phyloP scores from a whole-genome alignment of 2,329 filamentous ascomycete species.

The Tolypocladium album region DNA sequence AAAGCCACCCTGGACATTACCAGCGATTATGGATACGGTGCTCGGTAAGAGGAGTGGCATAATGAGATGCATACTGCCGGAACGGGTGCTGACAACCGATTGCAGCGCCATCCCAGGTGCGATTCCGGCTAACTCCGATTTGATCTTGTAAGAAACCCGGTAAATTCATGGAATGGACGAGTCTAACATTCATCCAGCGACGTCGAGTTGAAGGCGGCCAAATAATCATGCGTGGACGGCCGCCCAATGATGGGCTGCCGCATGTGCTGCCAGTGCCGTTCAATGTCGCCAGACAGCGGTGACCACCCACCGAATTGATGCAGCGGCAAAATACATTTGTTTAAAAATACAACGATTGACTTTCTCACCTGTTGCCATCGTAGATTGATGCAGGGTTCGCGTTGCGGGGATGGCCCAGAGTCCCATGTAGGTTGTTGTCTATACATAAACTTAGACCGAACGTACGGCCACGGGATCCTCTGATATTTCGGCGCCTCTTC shows the following conservation, averaged over 20 bases:
- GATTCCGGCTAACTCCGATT: slow-evolving; percentile 63
- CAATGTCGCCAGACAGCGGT: not conserved
- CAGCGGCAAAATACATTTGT: not conserved
- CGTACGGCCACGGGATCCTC: no score
- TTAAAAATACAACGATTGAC: not conserved
- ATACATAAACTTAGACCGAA: no score
- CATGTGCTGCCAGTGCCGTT: not conserved
- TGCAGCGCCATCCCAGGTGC: slow-evolving; percentile 64
- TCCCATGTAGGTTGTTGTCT: no score
- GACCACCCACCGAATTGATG: not conserved
- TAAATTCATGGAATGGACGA: no score
- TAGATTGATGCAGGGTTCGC: not conserved
- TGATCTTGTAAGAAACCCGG: slow-evolving; percentile 64
- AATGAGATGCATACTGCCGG: slow-evolving; percentile 35
- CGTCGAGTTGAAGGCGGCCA: slow-evolving; percentile 1
- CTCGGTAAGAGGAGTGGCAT: slow-evolving; percentile 1
- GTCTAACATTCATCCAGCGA: not conserved
- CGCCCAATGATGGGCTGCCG: not conserved
- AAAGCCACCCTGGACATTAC: slow-evolving; percentile 77
- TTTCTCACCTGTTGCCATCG: not conserved
- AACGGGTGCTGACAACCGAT: not conserved
- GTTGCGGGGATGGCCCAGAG: no score
- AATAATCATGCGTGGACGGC: not conserved
- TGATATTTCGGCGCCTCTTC: no score
- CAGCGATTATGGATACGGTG: slow-evolving; percentile 15